Evolutionary conservation across 768 basidiomycete genomes (phyloP).

Genomic region (Psilocybe sp.): DNA sequence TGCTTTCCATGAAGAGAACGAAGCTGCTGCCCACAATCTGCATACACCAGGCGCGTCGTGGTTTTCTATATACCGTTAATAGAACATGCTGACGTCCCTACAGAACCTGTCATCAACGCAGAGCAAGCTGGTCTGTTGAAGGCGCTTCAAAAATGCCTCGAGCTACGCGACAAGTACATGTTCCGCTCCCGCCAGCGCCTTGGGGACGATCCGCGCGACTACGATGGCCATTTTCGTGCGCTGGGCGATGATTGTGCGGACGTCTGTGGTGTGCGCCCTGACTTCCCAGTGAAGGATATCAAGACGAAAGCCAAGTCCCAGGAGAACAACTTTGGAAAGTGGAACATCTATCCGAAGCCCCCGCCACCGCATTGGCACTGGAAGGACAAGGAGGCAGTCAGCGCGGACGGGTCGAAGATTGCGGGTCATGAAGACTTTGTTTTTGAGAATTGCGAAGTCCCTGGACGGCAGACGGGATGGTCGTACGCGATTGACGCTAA

Average conservation of each 20-base stretch:
- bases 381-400: constrained; percentile 49
- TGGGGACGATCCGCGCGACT: constrained; percentile 92
- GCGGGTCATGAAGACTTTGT: constrained; percentile 52
- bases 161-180: constrained; percentile 96
- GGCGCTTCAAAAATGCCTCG: constrained; percentile 80
- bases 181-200: constrained; percentile 81
- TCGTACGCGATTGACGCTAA: constrained; percentile 76
- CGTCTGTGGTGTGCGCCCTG: constrained; percentile 66
- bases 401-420: constrained; percentile 30
- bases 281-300: constrained; percentile 24
- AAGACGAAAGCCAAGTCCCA: constrained; percentile 7
- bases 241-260: constrained; percentile 60
- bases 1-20: constrained; percentile 33
- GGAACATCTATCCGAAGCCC: constrained; percentile 90
- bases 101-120: constrained; percentile 32
- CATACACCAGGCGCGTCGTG: constrained; percentile 26
- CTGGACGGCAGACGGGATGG: constrained; percentile 56
- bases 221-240: constrained; percentile 77
- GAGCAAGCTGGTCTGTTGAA: constrained; percentile 61
- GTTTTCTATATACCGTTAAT: background rate
- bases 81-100: background rate
- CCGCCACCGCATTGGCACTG: constrained; percentile 98
- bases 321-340: constrained; percentile 43
- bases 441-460: constrained; percentile 73
- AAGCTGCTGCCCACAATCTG: constrained; percentile 18